Evolutionary conservation across 345 rosid species (phyloP), one percentile per base, ranked within the genome.

Genomic region (Atalantia buxifolia): DNA sequence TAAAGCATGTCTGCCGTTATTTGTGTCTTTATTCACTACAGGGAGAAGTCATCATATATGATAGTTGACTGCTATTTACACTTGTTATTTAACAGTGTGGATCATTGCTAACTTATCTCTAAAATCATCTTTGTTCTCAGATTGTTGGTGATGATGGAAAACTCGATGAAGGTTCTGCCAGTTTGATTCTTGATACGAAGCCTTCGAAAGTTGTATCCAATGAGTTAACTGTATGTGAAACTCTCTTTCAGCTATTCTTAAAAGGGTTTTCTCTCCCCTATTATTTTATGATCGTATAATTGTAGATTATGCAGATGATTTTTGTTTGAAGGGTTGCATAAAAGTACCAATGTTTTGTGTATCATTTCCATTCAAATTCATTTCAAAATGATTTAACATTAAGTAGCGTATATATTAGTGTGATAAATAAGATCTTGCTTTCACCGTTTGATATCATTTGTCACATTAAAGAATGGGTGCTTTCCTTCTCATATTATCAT

Each of bases 131-230:
- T 66, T 78, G 64, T 56, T 90, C 71, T 81, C 90, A 94, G 99
- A 77, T 81, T 69, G 94, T 92, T 81, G 95, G 82, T 63, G 90
- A 89, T 79, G 97, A 94, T 79, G 97, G 97, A 78, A 92, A 89
- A 83, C 85, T 94, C 77, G 99, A 96, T 83, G 98, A 94, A 87
- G 96, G 87, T 77, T 81, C 97, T 86, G 97, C 97, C 75, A 87
- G 90, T 88, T 89, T 91, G 86, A 89, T 94, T 79, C 92, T 94
- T 71, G 99, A 96, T 88, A 86, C 92, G 70, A 89, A 88, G 85
- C 99, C 99, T 74, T 96, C 99, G 4, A 96, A 92, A 94, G 99
- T 96, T 83, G 89, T 92, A 74, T 91, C 98, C 2, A 89, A 81
- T 84, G 99, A 96, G 86, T 86, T 92, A 76, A 92, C 97, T 62